A percentile compares a stretch with the other conserved stretches of the same genome.
Conservation (phyloP, 768 basidiomycete genomes). For the Auricularia sp. region DNA sequence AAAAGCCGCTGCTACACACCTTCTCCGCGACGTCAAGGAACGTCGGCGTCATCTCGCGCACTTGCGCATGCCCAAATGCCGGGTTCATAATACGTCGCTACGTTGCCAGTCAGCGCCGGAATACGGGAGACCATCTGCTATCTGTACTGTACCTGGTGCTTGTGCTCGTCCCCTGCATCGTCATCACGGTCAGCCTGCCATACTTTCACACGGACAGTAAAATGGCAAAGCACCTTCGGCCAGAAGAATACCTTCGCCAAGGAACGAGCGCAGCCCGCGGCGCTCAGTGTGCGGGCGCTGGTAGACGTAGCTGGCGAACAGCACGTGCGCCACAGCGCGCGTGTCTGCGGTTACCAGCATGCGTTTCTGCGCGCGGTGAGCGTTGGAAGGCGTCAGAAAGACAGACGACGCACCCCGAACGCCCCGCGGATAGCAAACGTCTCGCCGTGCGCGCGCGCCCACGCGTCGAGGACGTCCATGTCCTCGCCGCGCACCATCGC, state of each 20-base stretch:
- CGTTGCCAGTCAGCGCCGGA: background rate
- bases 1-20: slow-evolving; percentile 19
- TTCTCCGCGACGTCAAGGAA: slow-evolving; percentile 47
- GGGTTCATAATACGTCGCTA: slow-evolving; percentile 35
- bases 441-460: background rate
- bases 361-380: slow-evolving; percentile 15
- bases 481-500: background rate
- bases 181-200: background rate
- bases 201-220: no score
- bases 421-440: background rate
- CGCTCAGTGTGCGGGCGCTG: slow-evolving; percentile 41
- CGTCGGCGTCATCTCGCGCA: slow-evolving; percentile 45
- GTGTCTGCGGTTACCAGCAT: slow-evolving; percentile 47
- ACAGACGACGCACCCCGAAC: background rate
- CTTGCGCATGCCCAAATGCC: slow-evolving; percentile 51
- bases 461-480: background rate
- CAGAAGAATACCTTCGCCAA: slow-evolving; percentile 21
- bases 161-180: background rate
- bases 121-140: background rate
- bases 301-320: slow-evolving; percentile 46
- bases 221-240: background rate
- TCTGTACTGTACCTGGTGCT: background rate
- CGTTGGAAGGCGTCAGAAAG: background rate
- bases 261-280: slow-evolving; percentile 28
- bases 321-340: slow-evolving; percentile 53